phyloP scores from a whole-genome alignment of 306 rosid genomes.

The Nissolia schottii region DNA sequence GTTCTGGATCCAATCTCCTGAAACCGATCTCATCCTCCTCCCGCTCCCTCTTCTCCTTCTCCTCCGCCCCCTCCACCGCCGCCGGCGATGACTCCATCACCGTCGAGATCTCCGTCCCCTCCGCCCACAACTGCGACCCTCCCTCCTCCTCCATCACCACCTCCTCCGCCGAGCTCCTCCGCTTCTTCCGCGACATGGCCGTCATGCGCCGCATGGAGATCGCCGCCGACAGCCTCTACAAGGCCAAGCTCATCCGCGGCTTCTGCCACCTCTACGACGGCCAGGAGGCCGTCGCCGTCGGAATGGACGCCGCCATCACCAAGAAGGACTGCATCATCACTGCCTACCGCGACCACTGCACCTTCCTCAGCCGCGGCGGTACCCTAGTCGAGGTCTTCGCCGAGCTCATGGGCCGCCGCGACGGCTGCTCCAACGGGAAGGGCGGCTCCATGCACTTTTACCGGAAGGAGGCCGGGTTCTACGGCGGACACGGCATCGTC shows the following conservation, averaged over 20 bases:
- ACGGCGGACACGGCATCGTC: conserved; percentile 84
- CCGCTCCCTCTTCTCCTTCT: conserved; percentile 28
- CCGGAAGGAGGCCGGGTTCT: conserved; percentile 55
- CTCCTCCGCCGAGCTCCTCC: conserved; percentile 46
- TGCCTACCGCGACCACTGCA: conserved; percentile 82
- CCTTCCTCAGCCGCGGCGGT: conserved; percentile 67
- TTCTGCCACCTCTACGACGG: conserved; percentile 92
- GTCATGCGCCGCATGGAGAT: conserved; percentile 87
- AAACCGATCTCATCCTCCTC: conserved; percentile 39
- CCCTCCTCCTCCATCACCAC: conserved; percentile 73
- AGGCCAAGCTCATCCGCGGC: conserved; percentile 85
- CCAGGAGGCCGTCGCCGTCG: conserved; percentile 84
- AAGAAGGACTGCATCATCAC: conserved; percentile 66
- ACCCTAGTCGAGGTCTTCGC: conserved; percentile 46
- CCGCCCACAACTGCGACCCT: conserved; percentile 51
- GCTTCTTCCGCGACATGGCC: conserved; percentile 65
- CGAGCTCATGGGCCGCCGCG: conserved; percentile 81
- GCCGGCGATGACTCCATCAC: conserved; percentile 49
- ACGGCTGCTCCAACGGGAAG: conserved; percentile 73
- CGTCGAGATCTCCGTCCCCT: conserved; percentile 66
- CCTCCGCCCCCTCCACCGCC: conserved; percentile 30
- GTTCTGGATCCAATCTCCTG: conserved; percentile 37
- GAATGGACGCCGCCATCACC: conserved; percentile 79
- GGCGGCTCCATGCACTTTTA: conserved; percentile 94
- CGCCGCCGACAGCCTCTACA: conserved; percentile 80